Evolutionary conservation across 148 eudicot genomes (phyloP).

Genomic region (Rhododendron kiyosumense): DNA sequence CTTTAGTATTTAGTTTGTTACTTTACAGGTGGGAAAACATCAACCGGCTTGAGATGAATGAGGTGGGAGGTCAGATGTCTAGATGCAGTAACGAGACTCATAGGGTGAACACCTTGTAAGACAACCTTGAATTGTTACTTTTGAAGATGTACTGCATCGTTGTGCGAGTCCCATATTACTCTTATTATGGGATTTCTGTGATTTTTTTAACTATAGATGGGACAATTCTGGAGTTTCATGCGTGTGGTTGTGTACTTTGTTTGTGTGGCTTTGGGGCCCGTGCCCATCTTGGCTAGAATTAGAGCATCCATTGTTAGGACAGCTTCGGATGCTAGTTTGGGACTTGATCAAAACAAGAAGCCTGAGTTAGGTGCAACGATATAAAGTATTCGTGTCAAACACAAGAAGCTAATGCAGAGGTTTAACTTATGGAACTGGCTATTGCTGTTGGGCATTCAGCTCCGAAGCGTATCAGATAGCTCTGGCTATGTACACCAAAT

Average conservation of each 20-base stretch:
- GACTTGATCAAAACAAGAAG: not conserved
- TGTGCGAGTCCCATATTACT: not conserved
- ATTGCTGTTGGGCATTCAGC: not conserved
- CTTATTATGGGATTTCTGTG: not conserved
- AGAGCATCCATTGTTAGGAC: not conserved
- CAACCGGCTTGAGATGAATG: not conserved
- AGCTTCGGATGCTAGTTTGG: not conserved
- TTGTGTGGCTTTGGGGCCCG: not conserved
- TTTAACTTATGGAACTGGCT: not conserved
- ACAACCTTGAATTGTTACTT: not conserved
- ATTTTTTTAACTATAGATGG: not conserved
- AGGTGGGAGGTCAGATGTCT: not conserved
- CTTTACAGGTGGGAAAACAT: not conserved
- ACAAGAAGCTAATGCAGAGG: not conserved
- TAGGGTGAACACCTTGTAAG: not conserved
- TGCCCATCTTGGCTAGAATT: not conserved
- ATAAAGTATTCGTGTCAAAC: not conserved
- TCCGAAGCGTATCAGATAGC: not conserved
- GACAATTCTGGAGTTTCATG: not conserved
- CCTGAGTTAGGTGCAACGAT: not conserved
- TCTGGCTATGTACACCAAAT: not conserved
- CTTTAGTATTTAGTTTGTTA: not conserved
- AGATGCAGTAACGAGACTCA: not conserved
- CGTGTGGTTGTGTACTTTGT: not conserved
- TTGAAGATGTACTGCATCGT: not conserved